Evolutionary conservation across 768 basidiomycete species (phyloP).

Genomic region (Arthromyces matolae): DNA sequence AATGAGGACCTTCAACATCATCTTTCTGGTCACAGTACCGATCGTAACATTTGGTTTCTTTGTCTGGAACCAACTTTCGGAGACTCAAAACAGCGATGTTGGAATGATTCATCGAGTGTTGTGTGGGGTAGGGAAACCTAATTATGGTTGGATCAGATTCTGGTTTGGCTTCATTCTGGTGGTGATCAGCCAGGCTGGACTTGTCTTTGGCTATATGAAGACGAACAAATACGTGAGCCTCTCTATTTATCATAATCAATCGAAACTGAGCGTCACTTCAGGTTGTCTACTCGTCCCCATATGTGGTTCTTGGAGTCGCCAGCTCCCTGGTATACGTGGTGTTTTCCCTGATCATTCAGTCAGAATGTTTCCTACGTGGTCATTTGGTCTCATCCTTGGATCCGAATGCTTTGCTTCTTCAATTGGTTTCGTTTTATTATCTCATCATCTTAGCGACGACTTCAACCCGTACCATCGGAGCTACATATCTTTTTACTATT

Average conservation of each 20-base stretch:
- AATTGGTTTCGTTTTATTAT: constrained; percentile 57
- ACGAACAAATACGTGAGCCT: constrained; percentile 61
- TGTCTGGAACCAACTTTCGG: constrained; percentile 19
- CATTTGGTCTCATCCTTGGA: background rate
- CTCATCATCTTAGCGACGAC: constrained; percentile 49
- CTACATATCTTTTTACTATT: constrained; percentile 52
- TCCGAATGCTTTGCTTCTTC: constrained; percentile 32
- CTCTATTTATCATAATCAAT: background rate
- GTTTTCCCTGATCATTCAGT: constrained; percentile 40
- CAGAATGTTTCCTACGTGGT: constrained; percentile 17
- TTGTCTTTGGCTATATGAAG: constrained; percentile 46
- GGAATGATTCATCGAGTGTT: constrained; percentile 4
- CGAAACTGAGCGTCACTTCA: constrained; percentile 22
- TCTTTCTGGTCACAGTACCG: constrained; percentile 62
- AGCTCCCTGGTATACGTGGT: constrained; percentile 49
- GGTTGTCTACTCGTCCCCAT: constrained; percentile 59
- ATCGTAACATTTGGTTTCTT: constrained; percentile 43
- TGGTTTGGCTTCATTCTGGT: constrained; percentile 54
- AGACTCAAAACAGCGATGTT: constrained; percentile 5
- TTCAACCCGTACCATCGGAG: constrained; percentile 43
- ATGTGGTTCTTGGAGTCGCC: constrained; percentile 46
- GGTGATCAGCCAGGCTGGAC: constrained; percentile 40
- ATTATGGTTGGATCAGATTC: constrained; percentile 49
- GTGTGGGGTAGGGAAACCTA: background rate
- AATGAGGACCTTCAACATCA: constrained; percentile 54